Base-by-base conservation (phyloP, 106 monocot species). In the Allium fistulosum region DNA sequence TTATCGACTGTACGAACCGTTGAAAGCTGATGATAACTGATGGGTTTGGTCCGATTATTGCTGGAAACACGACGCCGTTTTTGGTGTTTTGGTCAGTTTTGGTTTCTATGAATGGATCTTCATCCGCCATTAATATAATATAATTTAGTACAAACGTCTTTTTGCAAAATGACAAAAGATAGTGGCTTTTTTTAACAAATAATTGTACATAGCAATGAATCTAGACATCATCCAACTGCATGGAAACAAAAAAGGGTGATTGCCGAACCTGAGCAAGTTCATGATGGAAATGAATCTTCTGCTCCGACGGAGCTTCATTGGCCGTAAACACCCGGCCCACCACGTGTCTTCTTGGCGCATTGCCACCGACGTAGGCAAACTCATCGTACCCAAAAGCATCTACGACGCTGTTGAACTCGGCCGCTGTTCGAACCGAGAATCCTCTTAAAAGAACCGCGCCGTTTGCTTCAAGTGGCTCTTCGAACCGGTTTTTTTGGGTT, bases 221-320 rank as follows among this genome's bases (percentile, higher is more conserved):
- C 37, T 37, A 37, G 37, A 37, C 37, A 37, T 37, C 37, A 37
- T 37, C 1, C 37, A 37, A 37, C 37, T 37, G 5, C 37, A 37
- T 37, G 46, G 15, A 62, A 46, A 9, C 4, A 61, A 9, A 61
- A 61, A 26, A 7, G 26, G 28, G 26, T 53, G 53, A 15, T 55
- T 6, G 2, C 22, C 1, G 22, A n/a, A 91, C 96, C 85, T 92
- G 88, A 13, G 92, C 81, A 88, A 97, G 76, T 76, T 97, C 92
- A 69, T 97, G 96, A 70, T 97, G 96, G 52, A 97, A 92, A 26
- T 91, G 82, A 65, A 97, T 92, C 68, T 80, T 86, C 77, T 97
- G 81, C 67, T 88, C 92, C 15, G 96, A 92, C 47, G 88, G 92
- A 26, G 96, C 82, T 63, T 97, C 96, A 63, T 97, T 97, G 63